Evolutionary conservation across 108 stramenopile genomes (phyloP), one percentile per base, ranked within the genome.

Genomic region (Cyclostephanos tholiformis): DNA sequence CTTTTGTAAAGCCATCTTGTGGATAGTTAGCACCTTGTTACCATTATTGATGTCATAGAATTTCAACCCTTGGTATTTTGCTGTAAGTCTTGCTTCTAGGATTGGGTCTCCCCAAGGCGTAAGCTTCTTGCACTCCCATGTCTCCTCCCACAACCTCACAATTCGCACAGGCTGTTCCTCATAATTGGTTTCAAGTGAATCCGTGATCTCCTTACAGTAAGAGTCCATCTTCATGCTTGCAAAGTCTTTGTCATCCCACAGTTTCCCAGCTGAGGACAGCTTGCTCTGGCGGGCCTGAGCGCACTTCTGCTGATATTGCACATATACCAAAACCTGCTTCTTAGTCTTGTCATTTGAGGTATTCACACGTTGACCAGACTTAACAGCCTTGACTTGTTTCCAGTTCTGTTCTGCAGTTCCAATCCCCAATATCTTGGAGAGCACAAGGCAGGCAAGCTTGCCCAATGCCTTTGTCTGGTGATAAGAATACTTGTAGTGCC

Each of bases 401-500:
- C n/a, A n/a, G n/a, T n/a, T n/a, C n/a, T n/a, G n/a, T n/a, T n/a
- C n/a, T n/a, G n/a, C n/a, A n/a, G n/a, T 61, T 46, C 70, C 46
- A 13, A 71, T 62, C 4, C 60, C 59, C 22, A 61, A 49, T 49
- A 38, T 50, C 35, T 71, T 61, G 27, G 70, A 71, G 12, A 49
- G 22, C 56, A 69, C 55, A 57, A 69, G 36, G 25, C 56, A 58
- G 20, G 57, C 55, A 69, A 69, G 56, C 56, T 69, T 57, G 23
- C 56, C 69, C 9, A 71, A 71, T 7, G 62, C 70, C 29, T 60
- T 62, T 51, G 70, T 49, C 20, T n/a, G 27, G 26, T 25, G 25
- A 17, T 30, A 50, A 29, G 59, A 50, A 53, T 71, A 46, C 46
- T 61, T 62, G 16, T 71, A 20, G 19, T 71, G 70, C 44, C 70